Percentiles rank a stretch among this genome's conserved stretches.
These are phyloP conservation scores for Coemansia sp. DNA, from an alignment of 192 early-diverging fungal species.

Conservation along the genomic window DNA sequence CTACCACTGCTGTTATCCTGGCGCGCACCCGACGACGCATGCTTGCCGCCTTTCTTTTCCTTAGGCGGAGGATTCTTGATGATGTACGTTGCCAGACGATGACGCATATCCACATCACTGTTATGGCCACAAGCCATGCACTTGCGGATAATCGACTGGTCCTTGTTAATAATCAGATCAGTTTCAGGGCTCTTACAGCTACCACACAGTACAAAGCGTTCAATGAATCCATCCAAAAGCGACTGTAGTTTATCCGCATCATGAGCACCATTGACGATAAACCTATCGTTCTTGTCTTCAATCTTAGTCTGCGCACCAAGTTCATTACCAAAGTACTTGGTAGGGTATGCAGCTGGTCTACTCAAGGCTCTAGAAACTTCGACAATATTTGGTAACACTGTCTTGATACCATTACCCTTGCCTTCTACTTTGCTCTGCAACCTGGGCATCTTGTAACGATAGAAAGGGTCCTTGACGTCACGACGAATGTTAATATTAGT, in stretches of 20 bases:
- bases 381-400: slow-evolving; percentile 94
- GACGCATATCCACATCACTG: slow-evolving; percentile 80
- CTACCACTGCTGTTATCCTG: slow-evolving; percentile 33
- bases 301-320: slow-evolving; percentile 90
- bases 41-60: slow-evolving; percentile 57
- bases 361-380: slow-evolving; percentile 87
- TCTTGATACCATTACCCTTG: slow-evolving; percentile 99
- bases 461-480: slow-evolving; percentile 90
- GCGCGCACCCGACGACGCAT: slow-evolving; percentile 52
- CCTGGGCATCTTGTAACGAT: slow-evolving; percentile 99
- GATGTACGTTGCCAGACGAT: slow-evolving; percentile 87
- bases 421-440: slow-evolving; percentile 89
- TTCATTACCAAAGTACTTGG: slow-evolving; percentile 93
- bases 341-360: slow-evolving; percentile 84
- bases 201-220: slow-evolving; percentile 90
- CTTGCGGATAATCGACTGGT: slow-evolving; percentile 62
- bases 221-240: slow-evolving; percentile 87
- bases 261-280: slow-evolving; percentile 94
- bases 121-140: slow-evolving; percentile 93
- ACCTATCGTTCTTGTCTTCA: slow-evolving; percentile 88
- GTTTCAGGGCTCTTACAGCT: slow-evolving; percentile 98
- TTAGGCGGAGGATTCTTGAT: slow-evolving; percentile 85
- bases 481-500: slow-evolving; percentile 80
- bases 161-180: slow-evolving; percentile 71
- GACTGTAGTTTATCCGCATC: slow-evolving; percentile 82